These are phyloP conservation scores for Suhomyces tanzawaensis DNA, from an alignment of 805 yeast genomes.

Conservation along the genomic window DNA sequence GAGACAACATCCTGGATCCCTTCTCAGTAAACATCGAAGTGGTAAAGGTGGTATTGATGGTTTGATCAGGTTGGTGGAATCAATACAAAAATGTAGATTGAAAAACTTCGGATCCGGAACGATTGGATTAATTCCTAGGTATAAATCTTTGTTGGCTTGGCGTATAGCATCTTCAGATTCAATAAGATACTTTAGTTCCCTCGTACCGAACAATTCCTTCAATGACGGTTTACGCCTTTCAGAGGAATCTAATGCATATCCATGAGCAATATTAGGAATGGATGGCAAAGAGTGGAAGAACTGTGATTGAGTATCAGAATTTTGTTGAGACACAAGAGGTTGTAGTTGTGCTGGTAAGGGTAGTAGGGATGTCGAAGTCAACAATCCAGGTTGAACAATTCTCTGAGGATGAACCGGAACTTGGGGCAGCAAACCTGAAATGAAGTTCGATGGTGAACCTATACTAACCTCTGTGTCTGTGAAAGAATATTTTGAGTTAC, in stretches of 20 bases:
- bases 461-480: no score
- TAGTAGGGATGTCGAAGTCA: no score
- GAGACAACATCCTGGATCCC: constrained; percentile 17
- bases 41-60: constrained; percentile 10
- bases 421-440: no score
- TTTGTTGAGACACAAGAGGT: no score
- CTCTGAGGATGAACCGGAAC: no score
- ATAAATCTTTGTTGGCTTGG: constrained; percentile 1
- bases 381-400: no score
- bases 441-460: no score
- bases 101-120: constrained; percentile 2
- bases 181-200: not conserved
- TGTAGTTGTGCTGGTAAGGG: no score
- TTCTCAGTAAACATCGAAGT: constrained; percentile 15
- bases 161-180: not conserved
- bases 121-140: constrained; percentile 6
- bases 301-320: not conserved
- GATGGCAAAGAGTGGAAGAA: not conserved
- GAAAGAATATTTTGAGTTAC: no score
- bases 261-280: not conserved
- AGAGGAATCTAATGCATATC: not conserved
- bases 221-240: not conserved
- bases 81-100: constrained; percentile 8
- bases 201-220: not conserved
- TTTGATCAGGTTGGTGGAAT: not conserved